Evolutionary conservation across 441 rosid genomes (phyloP).

Genomic region (Rhodomyrtus psidioides): DNA sequence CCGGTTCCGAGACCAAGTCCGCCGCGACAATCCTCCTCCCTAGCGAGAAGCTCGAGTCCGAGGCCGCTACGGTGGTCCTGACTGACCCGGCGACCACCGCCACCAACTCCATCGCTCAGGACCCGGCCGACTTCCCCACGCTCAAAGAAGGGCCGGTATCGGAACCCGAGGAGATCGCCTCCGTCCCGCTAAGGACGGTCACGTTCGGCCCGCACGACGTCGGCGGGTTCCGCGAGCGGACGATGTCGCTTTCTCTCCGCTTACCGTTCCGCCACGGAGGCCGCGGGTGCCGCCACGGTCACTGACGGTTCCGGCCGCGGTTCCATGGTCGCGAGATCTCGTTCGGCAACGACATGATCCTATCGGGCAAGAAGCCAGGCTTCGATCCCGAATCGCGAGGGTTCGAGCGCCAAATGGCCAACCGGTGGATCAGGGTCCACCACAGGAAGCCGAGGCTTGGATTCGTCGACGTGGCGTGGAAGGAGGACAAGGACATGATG

Average conservation of each 20-base stretch:
- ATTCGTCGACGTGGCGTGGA: neutral
- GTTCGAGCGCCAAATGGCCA: constrained; percentile 2
- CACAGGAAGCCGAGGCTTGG: constrained; percentile 9
- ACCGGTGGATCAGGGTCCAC: constrained; percentile 20
- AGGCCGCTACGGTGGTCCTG: neutral
- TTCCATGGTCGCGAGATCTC: constrained; percentile 22
- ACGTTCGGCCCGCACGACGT: constrained; percentile 45
- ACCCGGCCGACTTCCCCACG: neutral
- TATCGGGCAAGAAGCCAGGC: constrained; percentile 4
- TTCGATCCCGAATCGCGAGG: neutral
- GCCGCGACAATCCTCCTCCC: constrained; percentile 18
- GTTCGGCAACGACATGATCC: constrained; percentile 36
- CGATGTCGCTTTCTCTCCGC: constrained; percentile 11
- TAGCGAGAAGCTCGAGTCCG: constrained; percentile 3
- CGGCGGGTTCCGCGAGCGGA: constrained; percentile 30
- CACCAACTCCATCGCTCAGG: neutral
- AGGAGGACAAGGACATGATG: neutral
- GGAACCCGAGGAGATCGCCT: neutral
- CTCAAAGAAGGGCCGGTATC: neutral
- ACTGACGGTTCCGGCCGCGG: constrained; percentile 10
- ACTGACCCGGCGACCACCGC: constrained; percentile 2
- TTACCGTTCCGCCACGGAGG: constrained; percentile 27
- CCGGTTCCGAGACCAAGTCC: constrained; percentile 7
- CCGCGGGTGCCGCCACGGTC: constrained; percentile 30
- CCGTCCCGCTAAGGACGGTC: constrained; percentile 28